Evolutionary conservation across 768 basidiomycete genomes (phyloP), one percentile per base, ranked within the genome.

Genomic region (Tephrocybe rancida): DNA sequence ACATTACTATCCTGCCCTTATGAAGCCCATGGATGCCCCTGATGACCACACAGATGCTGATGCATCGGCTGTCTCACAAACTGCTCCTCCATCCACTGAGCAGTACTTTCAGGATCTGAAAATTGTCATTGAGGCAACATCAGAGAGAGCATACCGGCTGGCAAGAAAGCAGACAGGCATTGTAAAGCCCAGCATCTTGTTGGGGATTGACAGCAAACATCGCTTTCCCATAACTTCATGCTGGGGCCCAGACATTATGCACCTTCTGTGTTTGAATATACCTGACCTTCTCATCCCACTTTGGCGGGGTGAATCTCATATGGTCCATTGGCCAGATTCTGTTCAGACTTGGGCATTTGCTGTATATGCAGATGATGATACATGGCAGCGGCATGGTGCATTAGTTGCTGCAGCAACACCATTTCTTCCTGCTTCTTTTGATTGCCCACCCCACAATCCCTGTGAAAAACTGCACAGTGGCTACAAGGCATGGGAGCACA

Each of bases 371-470:
- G 59, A 58, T 0, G 34, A 44, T 3, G 46, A 55, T 0, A 42
- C 54, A 3, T 79, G 75, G 76, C 57, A 60, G 19, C 27, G 26
- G 2, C 76, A 78, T 58, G 73, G 75, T 0, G 44, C 51, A 34
- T 52, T 32, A 0, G 73, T 79, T 16, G 72, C 67, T 0, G 54
- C 39, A 9, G 58, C 67, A 1, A 63, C 61, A 0, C 61, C 57
- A 2, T 75, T 70, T 50, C 58, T 78, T n/a, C 75, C 75, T 19
- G 65, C 67, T 1, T 75, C 69, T 0, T 77, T 76, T 61, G 71
- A 76, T 56, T 64, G 69, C 6, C 68, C 74, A 8, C 79, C 74
- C 2, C 67, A 72, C 0, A 73, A 79, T 51, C 62, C 64, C 14
- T 72, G 73, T 0, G 62, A 71, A 37, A 78, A 78, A 52, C 66